Evolutionary conservation across 1,284 basidiomycete genomes (phyloP).

Genomic region (Sporisorium scitamineum): DNA sequence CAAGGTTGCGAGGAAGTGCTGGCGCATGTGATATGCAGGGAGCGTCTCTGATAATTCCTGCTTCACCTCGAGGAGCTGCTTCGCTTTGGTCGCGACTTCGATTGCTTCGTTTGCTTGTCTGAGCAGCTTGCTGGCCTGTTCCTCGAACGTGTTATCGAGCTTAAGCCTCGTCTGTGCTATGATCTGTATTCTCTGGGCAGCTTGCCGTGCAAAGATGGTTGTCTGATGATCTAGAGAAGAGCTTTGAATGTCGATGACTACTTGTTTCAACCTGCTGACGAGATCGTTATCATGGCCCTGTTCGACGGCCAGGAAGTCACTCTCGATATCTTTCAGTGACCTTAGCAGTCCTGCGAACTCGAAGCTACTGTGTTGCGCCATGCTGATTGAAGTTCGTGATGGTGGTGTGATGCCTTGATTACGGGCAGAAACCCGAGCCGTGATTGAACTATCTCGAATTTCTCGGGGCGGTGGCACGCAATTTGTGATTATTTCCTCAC

Average conservation of each 20-base stretch:
- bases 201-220: background rate
- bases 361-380: background rate
- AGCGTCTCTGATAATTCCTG: slow-evolving; percentile 22
- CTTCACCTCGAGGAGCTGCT: background rate
- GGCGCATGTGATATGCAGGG: slow-evolving; percentile 50
- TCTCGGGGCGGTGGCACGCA: background rate
- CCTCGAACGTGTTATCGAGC: background rate
- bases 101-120: background rate
- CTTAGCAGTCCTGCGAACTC: background rate
- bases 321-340: background rate
- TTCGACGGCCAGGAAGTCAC: background rate
- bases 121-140: too few species aligned
- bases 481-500: too few species aligned
- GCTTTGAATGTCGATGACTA: background rate
- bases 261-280: background rate
- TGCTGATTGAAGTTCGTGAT: background rate
- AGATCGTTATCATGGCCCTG: background rate
- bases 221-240: background rate
- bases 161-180: background rate
- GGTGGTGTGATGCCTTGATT: background rate
- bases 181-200: background rate
- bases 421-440: background rate
- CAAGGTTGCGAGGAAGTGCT: slow-evolving; percentile 57
- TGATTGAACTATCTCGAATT: background rate
- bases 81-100: background rate